Conservation (phyloP, 2,329 filamentous ascomycete genomes). For the Plenodomus tracheiphilus region DNA sequence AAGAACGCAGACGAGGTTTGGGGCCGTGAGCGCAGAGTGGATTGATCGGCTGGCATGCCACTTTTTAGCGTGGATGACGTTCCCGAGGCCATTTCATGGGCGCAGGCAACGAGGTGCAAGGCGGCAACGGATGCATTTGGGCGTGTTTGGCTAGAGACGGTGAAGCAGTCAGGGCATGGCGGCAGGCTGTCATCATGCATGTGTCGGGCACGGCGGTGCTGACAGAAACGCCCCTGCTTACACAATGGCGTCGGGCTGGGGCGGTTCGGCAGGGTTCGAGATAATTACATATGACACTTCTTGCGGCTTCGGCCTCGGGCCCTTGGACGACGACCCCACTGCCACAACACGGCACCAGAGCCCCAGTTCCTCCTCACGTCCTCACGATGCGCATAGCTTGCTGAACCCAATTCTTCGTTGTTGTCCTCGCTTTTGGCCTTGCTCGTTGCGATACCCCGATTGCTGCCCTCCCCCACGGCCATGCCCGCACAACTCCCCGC, state of each 20-base stretch:
- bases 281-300: not conserved
- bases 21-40: conserved; percentile 61
- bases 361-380: not conserved
- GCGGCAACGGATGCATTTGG: no score
- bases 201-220: no score
- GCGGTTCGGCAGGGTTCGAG: not conserved
- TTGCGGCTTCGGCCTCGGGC: conserved; percentile 17
- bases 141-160: no score
- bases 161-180: no score
- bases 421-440: not conserved
- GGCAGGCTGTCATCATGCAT: no score
- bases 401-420: not conserved
- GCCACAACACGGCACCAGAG: not conserved
- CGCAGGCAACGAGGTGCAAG: no score
- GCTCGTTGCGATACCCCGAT: conserved; percentile 1
- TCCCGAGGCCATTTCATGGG: no score
- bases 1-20: conserved; percentile 87
- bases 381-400: conserved; percentile 4
- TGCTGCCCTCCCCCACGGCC: not conserved
- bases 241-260: not conserved
- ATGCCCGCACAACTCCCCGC: conserved; percentile 60
- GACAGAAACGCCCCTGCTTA: no score
- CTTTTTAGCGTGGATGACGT: no score
- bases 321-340: not conserved
- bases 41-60: conserved; percentile 20